These are phyloP conservation scores for Phellinidium pouzarii DNA, from an alignment of 1,284 basidiomycete genomes.

Conservation along the genomic window DNA sequence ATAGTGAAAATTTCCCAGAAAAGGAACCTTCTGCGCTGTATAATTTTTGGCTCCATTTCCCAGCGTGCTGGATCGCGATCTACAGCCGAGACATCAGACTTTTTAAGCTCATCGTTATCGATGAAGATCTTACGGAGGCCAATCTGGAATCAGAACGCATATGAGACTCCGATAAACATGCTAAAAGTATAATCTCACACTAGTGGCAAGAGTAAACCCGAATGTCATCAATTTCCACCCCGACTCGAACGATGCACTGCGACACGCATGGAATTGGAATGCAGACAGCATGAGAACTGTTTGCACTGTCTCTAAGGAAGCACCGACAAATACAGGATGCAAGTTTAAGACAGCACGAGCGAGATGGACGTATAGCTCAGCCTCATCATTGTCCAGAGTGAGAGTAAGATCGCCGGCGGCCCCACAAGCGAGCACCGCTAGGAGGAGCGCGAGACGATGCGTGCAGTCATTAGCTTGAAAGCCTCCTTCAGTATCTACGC, in stretches of 20 bases:
- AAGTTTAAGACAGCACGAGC: conserved; percentile 23
- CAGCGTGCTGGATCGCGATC: conserved; percentile 26
- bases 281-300: conserved; percentile 17
- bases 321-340: conserved; percentile 19
- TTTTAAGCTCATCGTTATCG: neutral
- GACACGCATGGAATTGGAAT: conserved; percentile 21
- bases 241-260: conserved; percentile 20
- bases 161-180: neutral
- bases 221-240: conserved; percentile 21
- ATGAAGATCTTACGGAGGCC: conserved; percentile 18
- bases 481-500: neutral
- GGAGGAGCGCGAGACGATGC: conserved; percentile 19
- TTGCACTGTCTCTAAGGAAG: conserved; percentile 19
- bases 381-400: conserved; percentile 22
- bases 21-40: conserved; percentile 23
- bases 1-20: conserved; percentile 25
- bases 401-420: conserved; percentile 23
- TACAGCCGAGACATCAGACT: conserved; percentile 5
- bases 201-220: conserved; percentile 16
- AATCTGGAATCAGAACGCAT: conserved; percentile 10
- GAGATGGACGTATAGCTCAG: conserved; percentile 23
- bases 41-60: conserved; percentile 23
- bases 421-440: conserved; percentile 21
- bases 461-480: neutral
- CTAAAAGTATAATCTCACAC: conserved; percentile 14